Conservation (phyloP, 2,329 filamentous ascomycete genomes). For the Phaeosphaeriaceae sp. region DNA sequence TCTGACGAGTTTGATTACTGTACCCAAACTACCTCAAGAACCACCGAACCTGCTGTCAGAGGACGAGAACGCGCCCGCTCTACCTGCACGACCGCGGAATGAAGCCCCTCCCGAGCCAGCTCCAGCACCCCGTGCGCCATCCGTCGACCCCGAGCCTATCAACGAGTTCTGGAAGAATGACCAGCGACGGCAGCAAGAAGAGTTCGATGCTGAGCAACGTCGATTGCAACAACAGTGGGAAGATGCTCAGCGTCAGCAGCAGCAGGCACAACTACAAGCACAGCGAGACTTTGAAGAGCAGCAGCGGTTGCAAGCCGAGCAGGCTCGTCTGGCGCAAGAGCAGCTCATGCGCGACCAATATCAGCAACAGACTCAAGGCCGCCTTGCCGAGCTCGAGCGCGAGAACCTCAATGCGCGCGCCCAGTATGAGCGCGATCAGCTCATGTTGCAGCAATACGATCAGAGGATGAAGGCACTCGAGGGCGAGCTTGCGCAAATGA, state of each 20-base stretch:
- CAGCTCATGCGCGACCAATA: conserved; percentile 88
- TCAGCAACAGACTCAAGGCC: conserved; percentile 91
- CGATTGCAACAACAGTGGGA: conserved; percentile 88
- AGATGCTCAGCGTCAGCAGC: conserved; percentile 79
- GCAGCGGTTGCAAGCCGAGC: conserved; percentile 84
- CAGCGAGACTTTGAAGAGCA: conserved; percentile 97
- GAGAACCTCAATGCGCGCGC: conserved; percentile 94
- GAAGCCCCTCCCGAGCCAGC: conserved; percentile 71
- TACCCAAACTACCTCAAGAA: conserved; percentile 94
- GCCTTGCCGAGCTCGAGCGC: conserved; percentile 92
- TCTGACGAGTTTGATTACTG: conserved; percentile 92
- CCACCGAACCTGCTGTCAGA: conserved; percentile 88
- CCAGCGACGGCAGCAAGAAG: conserved; percentile 86
- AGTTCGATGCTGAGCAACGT: conserved; percentile 93
- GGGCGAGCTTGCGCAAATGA: conserved; percentile 82
- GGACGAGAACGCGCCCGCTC: conserved; percentile 78
- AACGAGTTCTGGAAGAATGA: conserved; percentile 98
- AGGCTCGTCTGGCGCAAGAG: conserved; percentile 90
- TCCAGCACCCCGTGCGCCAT: conserved; percentile 71
- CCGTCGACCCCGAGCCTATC: conserved; percentile 90
- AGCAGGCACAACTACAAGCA: conserved; percentile 82
- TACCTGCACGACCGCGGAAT: conserved; percentile 77
- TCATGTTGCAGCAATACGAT: conserved; percentile 97
- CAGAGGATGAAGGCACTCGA: conserved; percentile 91
- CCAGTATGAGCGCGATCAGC: conserved; percentile 95